phyloP scores from a whole-genome alignment of 2,329 filamentous ascomycete species.

The Aspergillus sp. region DNA sequence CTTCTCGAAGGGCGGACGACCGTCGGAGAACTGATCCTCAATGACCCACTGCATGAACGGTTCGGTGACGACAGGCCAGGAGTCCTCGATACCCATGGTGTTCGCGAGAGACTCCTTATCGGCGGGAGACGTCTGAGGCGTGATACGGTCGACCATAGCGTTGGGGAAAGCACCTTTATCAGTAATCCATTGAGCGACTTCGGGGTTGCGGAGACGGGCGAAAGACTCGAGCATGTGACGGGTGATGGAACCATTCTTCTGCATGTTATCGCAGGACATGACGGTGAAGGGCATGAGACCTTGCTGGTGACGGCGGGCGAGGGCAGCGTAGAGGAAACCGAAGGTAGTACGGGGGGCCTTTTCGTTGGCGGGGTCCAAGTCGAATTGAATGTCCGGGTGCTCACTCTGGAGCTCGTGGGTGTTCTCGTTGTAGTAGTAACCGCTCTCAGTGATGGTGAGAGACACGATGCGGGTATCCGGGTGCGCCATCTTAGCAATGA shows the following conservation, averaged over 20 bases:
- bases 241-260: conserved; percentile 58
- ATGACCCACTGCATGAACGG: conserved; percentile 60
- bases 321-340: conserved; percentile 56
- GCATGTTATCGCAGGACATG: conserved; percentile 60
- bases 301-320: conserved; percentile 48
- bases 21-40: conserved; percentile 55
- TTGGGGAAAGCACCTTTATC: conserved; percentile 55
- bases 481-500: conserved; percentile 58
- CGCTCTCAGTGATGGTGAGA: conserved; percentile 58
- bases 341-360: conserved; percentile 51
- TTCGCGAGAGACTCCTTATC: conserved; percentile 51
- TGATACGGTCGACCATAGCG: conserved; percentile 59
- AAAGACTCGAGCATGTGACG: conserved; percentile 56
- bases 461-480: conserved; percentile 58
- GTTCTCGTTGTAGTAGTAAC: conserved; percentile 61
- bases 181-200: conserved; percentile 53
- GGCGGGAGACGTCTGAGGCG: conserved; percentile 50
- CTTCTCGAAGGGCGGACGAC: conserved; percentile 55
- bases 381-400: conserved; percentile 53
- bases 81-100: conserved; percentile 51
- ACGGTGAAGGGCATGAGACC: conserved; percentile 58
- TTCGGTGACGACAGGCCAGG: conserved; percentile 58
- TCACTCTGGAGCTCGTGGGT: conserved; percentile 55
- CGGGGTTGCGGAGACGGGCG: conserved; percentile 50
- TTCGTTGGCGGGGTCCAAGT: conserved; percentile 47